These are phyloP conservation scores for Metschnikowia koreensis DNA, from an alignment of 805 yeast genomes.

Conservation along the genomic window DNA sequence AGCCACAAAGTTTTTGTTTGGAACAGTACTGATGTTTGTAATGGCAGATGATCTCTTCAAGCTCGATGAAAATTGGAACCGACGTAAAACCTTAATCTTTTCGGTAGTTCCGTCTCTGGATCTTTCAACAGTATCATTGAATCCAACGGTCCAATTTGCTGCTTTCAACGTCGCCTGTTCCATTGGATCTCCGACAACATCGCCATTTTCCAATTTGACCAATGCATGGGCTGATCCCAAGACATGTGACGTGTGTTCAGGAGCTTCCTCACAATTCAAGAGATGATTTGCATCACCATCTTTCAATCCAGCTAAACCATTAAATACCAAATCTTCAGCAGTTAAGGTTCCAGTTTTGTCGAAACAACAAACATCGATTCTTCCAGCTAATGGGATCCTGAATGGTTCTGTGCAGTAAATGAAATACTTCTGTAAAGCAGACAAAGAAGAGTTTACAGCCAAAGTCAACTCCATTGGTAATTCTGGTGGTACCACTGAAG, in stretches of 20 bases:
- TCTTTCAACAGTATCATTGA: slow-evolving; percentile 67
- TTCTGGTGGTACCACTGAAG: slow-evolving; percentile 98
- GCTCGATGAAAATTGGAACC: slow-evolving; percentile 96
- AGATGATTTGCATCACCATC: slow-evolving; percentile 53
- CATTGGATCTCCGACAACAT: slow-evolving; percentile 98
- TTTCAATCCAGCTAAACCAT: slow-evolving; percentile 87
- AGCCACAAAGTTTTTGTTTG: slow-evolving; percentile 62
- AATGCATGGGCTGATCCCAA: slow-evolving; percentile 96
- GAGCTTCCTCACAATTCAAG: slow-evolving; percentile 58
- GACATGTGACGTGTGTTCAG: slow-evolving; percentile 64
- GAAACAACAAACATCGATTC: slow-evolving; percentile 97
- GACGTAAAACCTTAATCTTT: slow-evolving; percentile 73
- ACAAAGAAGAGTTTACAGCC: slow-evolving; percentile 92
- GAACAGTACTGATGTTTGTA: slow-evolving; percentile 51
- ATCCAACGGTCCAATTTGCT: slow-evolving; percentile 79
- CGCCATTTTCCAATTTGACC: slow-evolving; percentile 93
- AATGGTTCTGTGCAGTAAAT: slow-evolving; percentile 98
- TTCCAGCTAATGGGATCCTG: slow-evolving; percentile 96
- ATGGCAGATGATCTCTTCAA: slow-evolving; percentile 92
- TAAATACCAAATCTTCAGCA: slow-evolving; percentile 93
- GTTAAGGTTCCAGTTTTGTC: slow-evolving; percentile 98
- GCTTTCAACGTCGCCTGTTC: slow-evolving; percentile 93
- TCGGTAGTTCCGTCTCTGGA: slow-evolving; percentile 30
- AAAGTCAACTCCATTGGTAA: slow-evolving; percentile 98
- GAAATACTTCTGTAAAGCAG: slow-evolving; percentile 81